Evolutionary conservation across 768 basidiomycete species (phyloP), one percentile per base, ranked within the genome.

Genomic region (Lactarius akahatsu): DNA sequence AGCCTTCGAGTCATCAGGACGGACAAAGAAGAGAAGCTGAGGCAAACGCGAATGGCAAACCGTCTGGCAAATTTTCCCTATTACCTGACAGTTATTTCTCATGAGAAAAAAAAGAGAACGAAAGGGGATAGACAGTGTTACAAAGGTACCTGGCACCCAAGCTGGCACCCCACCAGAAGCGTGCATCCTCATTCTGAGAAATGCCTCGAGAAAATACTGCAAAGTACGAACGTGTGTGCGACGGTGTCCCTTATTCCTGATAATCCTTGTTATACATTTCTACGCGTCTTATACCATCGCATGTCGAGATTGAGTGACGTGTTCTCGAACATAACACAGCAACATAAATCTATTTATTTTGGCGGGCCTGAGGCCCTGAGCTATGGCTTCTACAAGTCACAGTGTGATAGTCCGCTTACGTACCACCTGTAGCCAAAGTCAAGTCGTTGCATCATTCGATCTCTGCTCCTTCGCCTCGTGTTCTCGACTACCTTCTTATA

Each of bases 191-290:
- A 32, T 28, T 38, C 34, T 63, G 62, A 47, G 6, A 59, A 23
- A 32, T 26, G 20, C 10, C 43, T 26, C 7, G 23, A 23, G 8
- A n/a, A 2, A 4, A 7, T 18, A 30, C 15, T 4, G 38, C 15
- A 40, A 23, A 41, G 32, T 11, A 55, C n/a, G 50, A 65, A 65
- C 18, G 15, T 43, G 18, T 54, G 59, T 65, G 59, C 13, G 52
- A 47, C 40, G 16, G 52, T 38, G 10, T 55, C 11, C 30, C 47
- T 43, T 10, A 36, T 30, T 18, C n/a, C 40, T 32, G 23, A n/a
- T 23, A 40, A 43, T 30, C 57, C 9, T 38, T 20, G 20, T 38
- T 45, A n/a, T 3, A 52, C 16, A 38, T 15, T 38, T 15, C n/a
- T 4, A 47, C 45, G n/a, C 8, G n/a, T 4, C 23, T 10, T 28